phyloP scores from a whole-genome alignment of 192 early-diverging fungal genomes.

The Backusella psychrophila region DNA sequence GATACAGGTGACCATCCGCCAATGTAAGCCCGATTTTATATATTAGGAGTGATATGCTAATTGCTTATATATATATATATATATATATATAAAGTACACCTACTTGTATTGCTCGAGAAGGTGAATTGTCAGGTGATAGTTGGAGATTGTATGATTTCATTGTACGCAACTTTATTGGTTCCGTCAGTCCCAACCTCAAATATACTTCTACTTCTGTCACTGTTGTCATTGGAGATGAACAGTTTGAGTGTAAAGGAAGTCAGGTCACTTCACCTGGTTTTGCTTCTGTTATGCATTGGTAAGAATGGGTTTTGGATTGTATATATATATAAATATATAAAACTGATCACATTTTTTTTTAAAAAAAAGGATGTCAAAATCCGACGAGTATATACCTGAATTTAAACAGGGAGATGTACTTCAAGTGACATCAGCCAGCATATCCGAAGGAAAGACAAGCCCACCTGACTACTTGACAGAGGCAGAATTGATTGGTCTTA shows the following conservation, averaged over 20 bases:
- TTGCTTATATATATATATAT: background rate
- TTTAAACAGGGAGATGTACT: conserved; percentile 33
- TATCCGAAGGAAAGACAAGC: conserved; percentile 47
- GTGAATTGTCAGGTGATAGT: conserved; percentile 38
- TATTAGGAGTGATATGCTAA: background rate
- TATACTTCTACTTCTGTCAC: conserved; percentile 36
- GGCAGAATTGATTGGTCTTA: conserved; percentile 41
- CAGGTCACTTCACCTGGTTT: conserved; percentile 37
- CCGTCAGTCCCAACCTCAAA: conserved; percentile 42
- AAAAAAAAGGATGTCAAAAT: conserved; percentile 15
- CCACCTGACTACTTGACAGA: conserved; percentile 56
- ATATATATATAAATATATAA: background rate
- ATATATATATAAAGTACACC: conserved; percentile 37
- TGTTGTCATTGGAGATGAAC: conserved; percentile 37
- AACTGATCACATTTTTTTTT: background rate
- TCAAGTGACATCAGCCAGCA: conserved; percentile 17
- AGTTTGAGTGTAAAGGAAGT: conserved; percentile 43
- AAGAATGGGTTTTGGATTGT: background rate
- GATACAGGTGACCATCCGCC: conserved; percentile 55
- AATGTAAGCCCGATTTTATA: conserved; percentile 32
- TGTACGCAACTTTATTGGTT: conserved; percentile 39
- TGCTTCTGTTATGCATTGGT: conserved; percentile 44
- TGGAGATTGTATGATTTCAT: conserved; percentile 54
- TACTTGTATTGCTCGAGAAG: conserved; percentile 39
- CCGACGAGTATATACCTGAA: conserved; percentile 37